Conservation (phyloP, 257 asterid genomes). For the Solanum etuberosum region DNA sequence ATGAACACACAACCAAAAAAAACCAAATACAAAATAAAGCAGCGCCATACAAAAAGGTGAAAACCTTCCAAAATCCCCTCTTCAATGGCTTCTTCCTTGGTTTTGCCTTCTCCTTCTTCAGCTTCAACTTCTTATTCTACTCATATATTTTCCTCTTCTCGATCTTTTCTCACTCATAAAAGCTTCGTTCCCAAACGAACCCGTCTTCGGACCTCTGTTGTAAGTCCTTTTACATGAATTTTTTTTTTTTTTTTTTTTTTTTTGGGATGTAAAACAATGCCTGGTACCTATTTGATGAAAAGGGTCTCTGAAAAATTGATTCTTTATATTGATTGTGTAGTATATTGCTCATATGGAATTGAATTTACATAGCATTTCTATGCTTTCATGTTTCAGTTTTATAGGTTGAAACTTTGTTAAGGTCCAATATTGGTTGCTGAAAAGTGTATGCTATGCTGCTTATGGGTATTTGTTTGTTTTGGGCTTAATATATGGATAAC, state of each 20-base stretch:
- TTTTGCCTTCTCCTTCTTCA: slow-evolving; percentile 26
- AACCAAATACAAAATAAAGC: background rate
- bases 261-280: background rate
- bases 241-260: background rate
- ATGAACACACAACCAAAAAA: background rate
- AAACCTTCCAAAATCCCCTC: background rate
- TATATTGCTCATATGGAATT: background rate
- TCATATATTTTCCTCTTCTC: background rate
- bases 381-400: background rate
- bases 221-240: slow-evolving; percentile 9
- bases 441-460: background rate
- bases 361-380: background rate
- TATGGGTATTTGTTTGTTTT: background rate
- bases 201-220: slow-evolving; percentile 24
- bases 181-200: slow-evolving; percentile 11
- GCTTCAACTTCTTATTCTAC: slow-evolving; percentile 22
- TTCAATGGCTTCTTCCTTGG: slow-evolving; percentile 33
- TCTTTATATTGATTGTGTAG: background rate
- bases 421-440: background rate
- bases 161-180: slow-evolving; percentile 6
- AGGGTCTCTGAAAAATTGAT: background rate
- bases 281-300: background rate
- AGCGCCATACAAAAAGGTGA: background rate
- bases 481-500: background rate
- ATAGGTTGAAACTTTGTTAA: background rate